A percentile compares a stretch with the other conserved stretches of the same genome.
phyloP scores from a whole-genome alignment of 2,329 filamentous ascomycete species.

The Paracoccidioides brasiliensis region DNA sequence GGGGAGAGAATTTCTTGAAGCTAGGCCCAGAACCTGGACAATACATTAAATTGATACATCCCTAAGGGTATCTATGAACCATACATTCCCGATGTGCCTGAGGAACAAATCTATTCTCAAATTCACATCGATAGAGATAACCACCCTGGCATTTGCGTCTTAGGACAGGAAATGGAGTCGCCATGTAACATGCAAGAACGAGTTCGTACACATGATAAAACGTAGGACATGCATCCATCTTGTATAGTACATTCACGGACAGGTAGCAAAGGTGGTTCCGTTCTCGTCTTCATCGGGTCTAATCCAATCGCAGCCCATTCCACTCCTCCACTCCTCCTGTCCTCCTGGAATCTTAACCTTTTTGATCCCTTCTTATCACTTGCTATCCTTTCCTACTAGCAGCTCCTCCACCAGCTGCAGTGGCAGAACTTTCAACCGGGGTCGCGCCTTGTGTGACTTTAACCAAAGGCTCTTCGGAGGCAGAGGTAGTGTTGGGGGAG shows the following conservation, averaged over 20 bases:
- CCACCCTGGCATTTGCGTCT: too few relatives aligned
- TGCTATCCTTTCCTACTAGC: neutral
- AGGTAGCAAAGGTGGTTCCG: neutral
- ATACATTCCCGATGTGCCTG: neutral
- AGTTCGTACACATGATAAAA: neutral
- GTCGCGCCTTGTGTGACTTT: too few relatives aligned
- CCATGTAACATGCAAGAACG: neutral
- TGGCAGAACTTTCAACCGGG: neutral
- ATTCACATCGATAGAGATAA: neutral
- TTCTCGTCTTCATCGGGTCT: neutral
- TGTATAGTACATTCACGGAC: neutral
- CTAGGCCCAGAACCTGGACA: neutral
- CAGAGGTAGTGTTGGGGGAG: slow-evolving; percentile 17
- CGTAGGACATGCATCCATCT: neutral
- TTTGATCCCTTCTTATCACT: too few relatives aligned
- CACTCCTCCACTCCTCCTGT: too few relatives aligned
- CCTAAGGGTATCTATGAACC: too few relatives aligned
- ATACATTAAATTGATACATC: neutral
- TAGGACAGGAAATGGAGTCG: too few relatives aligned
- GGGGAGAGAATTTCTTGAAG: neutral
- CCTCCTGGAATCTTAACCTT: too few relatives aligned
- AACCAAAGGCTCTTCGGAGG: neutral
- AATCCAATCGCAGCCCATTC: too few relatives aligned
- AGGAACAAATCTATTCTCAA: neutral
- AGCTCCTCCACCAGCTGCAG: neutral